These are phyloP conservation scores for Rhodosporidiobolus sp. DNA, from an alignment of 768 basidiomycete species.

Conservation along the genomic window DNA sequence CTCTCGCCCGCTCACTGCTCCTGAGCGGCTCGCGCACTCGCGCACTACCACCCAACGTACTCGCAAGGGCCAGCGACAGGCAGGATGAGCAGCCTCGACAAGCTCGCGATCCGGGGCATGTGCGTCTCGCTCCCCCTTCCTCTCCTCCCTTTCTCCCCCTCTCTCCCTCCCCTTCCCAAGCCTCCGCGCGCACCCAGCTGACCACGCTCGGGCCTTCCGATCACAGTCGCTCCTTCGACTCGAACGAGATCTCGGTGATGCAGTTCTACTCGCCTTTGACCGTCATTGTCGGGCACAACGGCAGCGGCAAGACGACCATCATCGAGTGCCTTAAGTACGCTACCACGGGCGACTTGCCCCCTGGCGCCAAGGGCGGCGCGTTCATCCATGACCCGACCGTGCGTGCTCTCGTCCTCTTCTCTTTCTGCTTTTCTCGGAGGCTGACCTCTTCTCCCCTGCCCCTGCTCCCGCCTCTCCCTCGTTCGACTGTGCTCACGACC, in stretches of 20 bases:
- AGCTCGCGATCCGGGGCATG: constrained; percentile 42
- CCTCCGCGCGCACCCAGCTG: background rate
- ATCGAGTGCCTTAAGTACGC: constrained; percentile 99
- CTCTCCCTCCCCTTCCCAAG: too few relatives aligned
- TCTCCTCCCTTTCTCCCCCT: background rate
- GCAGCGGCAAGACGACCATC: constrained; percentile 96
- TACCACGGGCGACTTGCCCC: constrained; percentile 95
- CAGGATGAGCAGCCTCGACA: constrained; percentile 40
- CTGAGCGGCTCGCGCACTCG: too few relatives aligned
- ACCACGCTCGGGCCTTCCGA: background rate
- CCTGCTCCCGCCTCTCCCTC: too few relatives aligned
- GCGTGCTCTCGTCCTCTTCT: background rate
- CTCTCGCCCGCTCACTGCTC: too few relatives aligned
- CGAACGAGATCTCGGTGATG: constrained; percentile 86
- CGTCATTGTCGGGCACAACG: constrained; percentile 97
- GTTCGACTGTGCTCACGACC: too few relatives aligned
- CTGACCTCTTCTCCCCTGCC: too few relatives aligned
- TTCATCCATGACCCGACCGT: constrained; percentile 84
- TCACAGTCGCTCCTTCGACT: constrained; percentile 85
- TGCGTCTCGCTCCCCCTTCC: background rate
- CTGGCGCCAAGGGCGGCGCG: constrained; percentile 96
- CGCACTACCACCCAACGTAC: too few relatives aligned
- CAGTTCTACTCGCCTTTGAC: constrained; percentile 97
- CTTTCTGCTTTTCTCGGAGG: too few relatives aligned
- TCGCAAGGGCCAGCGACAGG: too few relatives aligned